These are phyloP conservation scores for Chamaenerion angustifolium DNA, from an alignment of 345 rosid genomes.

Conservation along the genomic window DNA sequence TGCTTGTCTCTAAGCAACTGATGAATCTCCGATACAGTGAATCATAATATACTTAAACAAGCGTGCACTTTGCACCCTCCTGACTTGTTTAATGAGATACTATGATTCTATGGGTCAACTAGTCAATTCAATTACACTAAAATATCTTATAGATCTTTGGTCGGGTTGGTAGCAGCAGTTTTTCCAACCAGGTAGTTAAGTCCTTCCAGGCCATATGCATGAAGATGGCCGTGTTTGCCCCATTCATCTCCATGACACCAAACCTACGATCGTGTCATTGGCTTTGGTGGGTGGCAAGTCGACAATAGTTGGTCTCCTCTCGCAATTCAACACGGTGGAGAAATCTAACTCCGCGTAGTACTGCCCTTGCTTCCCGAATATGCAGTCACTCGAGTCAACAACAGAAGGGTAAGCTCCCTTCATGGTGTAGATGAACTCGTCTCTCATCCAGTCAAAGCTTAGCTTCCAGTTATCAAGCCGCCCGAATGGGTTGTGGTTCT, in stretches of 20 bases:
- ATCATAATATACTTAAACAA: too few relatives aligned
- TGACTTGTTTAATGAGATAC: too few relatives aligned
- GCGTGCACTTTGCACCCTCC: too few relatives aligned
- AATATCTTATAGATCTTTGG: too few relatives aligned
- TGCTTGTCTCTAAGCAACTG: too few relatives aligned
- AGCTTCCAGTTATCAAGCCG: slow-evolving; percentile 94
- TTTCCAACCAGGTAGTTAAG: slow-evolving; percentile 69
- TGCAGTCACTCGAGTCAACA: slow-evolving; percentile 69
- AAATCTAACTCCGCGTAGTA: slow-evolving; percentile 46
- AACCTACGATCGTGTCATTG: slow-evolving; percentile 71
- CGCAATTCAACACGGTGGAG: slow-evolving; percentile 60
- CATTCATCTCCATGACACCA: slow-evolving; percentile 49
- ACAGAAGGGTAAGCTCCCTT: slow-evolving; percentile 80
- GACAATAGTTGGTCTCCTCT: slow-evolving; percentile 65
- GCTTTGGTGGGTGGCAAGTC: slow-evolving; percentile 84
- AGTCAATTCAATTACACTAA: too few relatives aligned
- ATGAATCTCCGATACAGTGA: too few relatives aligned
- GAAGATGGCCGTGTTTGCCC: slow-evolving; percentile 55
- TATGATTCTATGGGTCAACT: too few relatives aligned
- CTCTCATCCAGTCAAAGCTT: slow-evolving; percentile 87
- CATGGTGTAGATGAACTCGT: slow-evolving; percentile 67
- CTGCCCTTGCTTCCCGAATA: slow-evolving; percentile 59
- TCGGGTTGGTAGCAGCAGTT: slow-evolving; percentile 43
- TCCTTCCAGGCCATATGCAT: slow-evolving; percentile 75
- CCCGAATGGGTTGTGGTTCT: slow-evolving; percentile 80